Base-by-base conservation (phyloP, 768 basidiomycete genomes). In the Clathrus columnatus region DNA sequence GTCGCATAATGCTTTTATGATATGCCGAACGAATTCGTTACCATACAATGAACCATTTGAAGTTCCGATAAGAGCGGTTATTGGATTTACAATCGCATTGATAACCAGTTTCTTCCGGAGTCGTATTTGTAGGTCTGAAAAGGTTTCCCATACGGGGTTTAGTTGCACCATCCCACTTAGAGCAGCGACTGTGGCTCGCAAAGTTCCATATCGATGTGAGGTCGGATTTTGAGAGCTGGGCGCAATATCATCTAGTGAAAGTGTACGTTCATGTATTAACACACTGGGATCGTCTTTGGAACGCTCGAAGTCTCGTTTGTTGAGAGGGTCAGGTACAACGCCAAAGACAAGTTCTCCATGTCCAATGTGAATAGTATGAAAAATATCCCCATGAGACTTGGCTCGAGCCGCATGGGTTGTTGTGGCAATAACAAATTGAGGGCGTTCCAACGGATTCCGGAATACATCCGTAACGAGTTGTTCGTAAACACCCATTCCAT, bases 401-500 rank as follows among this genome's bases (percentile, higher is more conserved):
- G 74, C 65, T 70, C 80, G 86, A 26, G 81, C 84, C 2, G 90
- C 88, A 61, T 95, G 91, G 1, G 83, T 86, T 59, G 87, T 93
- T 24, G 83, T 81, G 14, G 85, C 84, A 51, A 95, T 70, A 60
- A 98, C 78, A 65, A 98, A 91, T 62, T 88, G 84, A 11, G 94
- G 94, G 32, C 94, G 81, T 26, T 75, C 72, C 29, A 74, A 66
- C 21, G 83, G 77, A 66, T 92, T 85, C 18, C 77, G 83, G 67
- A 92, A 98, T 43, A 91, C 62, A 5, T 76, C 62, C 5, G 70
- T 63, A 17, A 90, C 66, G 48, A 96, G 75, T 57, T 81, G 72
- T 54, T 98, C 94, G 67, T 91, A 89, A 7, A 94, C 72, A 10
- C 92, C 95, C 83, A 96, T 88, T 23, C 95, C 95, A 65, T 95